Conservation (phyloP, 129 eudicot genomes). For the Chrysanthemum makinoi region DNA sequence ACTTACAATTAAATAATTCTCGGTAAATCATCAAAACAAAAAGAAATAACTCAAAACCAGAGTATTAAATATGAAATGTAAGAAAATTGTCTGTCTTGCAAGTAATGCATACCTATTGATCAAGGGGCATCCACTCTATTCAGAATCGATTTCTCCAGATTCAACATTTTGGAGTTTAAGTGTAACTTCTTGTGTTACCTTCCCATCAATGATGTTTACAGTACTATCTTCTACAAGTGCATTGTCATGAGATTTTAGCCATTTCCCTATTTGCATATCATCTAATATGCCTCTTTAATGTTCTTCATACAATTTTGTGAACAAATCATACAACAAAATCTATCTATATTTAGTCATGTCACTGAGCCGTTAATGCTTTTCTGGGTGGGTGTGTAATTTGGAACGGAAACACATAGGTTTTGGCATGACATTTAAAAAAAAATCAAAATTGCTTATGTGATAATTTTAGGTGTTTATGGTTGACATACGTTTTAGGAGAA, state of each 20-base stretch:
- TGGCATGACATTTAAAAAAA: too few species aligned
- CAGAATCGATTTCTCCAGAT: conserved; percentile 79
- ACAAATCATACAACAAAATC: too few species aligned
- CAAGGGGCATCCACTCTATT: conserved; percentile 88
- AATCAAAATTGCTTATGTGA: too few species aligned
- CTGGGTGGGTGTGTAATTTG: too few species aligned
- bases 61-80: neutral
- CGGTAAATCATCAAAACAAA: neutral
- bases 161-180: conserved; percentile 92
- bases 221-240: conserved; percentile 84
- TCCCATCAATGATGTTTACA: conserved; percentile 73
- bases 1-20: conserved; percentile 9
- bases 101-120: conserved; percentile 36
- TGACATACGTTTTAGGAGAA: too few species aligned
- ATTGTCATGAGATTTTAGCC: conserved; percentile 80
- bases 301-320: too few species aligned
- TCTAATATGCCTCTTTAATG: conserved; percentile 62
- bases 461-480: too few species aligned
- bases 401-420: too few species aligned
- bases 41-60: neutral
- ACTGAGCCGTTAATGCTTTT: too few species aligned
- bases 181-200: conserved; percentile 63
- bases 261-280: conserved; percentile 94
- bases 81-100: neutral
- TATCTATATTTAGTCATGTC: too few species aligned